Evolutionary conservation across 1,284 basidiomycete genomes (phyloP).

Genomic region (Trichosporon coremiiforme): DNA sequence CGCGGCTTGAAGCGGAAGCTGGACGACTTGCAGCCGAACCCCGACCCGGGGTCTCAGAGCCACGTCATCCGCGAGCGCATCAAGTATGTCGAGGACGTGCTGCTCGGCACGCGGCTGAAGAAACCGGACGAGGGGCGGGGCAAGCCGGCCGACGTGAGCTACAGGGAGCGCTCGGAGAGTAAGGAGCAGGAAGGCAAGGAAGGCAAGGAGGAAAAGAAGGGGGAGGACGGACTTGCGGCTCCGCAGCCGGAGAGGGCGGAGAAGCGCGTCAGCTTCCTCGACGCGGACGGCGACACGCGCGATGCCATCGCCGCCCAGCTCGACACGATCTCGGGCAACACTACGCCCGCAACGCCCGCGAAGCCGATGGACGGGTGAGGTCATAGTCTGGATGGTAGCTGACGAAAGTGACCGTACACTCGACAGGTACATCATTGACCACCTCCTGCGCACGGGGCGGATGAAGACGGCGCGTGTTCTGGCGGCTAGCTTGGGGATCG

Average conservation of each 20-base stretch:
- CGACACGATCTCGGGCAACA: conserved; percentile 11
- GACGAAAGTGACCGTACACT: conserved; percentile 56
- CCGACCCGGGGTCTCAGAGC: conserved; percentile 16
- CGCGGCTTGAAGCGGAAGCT: conserved; percentile 57
- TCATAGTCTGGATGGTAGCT: no score
- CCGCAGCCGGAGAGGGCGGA: conserved; percentile 13
- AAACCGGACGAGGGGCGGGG: not conserved
- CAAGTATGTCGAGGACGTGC: conserved; percentile 26
- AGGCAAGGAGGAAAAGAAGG: not conserved
- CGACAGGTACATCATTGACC: conserved; percentile 90
- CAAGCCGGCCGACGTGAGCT: conserved; percentile 2
- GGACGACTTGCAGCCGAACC: conserved; percentile 30
- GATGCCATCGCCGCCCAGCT: not conserved
- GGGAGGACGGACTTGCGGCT: not conserved
- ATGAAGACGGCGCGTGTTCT: conserved; percentile 49
- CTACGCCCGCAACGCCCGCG: not conserved
- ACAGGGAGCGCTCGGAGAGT: not conserved
- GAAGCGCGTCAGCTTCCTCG: conserved; percentile 16
- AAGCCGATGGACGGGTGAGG: conserved; percentile 14
- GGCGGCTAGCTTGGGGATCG: conserved; percentile 42
- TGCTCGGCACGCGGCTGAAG: conserved; percentile 21
- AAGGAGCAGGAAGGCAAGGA: not conserved
- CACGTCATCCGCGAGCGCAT: conserved; percentile 29
- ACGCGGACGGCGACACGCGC: conserved; percentile 20
- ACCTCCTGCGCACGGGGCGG: conserved; percentile 67